These are phyloP conservation scores for Sporothrix curviconia DNA, from an alignment of 2,329 filamentous ascomycete species.

Conservation along the genomic window DNA sequence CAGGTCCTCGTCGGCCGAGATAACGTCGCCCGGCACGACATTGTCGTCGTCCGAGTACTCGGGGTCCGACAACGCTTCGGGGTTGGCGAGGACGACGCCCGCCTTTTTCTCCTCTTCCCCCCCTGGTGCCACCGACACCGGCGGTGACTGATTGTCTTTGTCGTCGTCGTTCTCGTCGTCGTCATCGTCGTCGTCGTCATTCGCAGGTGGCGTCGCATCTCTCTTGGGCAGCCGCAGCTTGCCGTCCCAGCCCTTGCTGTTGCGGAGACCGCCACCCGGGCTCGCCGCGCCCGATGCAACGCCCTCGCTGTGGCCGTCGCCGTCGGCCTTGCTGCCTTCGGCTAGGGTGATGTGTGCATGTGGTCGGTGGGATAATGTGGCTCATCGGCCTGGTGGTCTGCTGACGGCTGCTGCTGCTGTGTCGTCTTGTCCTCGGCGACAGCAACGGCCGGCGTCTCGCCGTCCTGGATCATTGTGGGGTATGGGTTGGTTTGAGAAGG, in stretches of 20 bases:
- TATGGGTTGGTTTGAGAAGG: too few relatives aligned
- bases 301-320: slow-evolving; percentile 28
- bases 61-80: slow-evolving; percentile 74
- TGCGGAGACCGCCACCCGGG: slow-evolving; percentile 44
- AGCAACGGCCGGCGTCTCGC: slow-evolving; percentile 2
- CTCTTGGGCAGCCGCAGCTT: slow-evolving; percentile 68
- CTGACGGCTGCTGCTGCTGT: too few relatives aligned
- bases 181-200: neutral
- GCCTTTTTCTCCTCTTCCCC: slow-evolving; percentile 25
- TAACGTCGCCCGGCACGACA: slow-evolving; percentile 63
- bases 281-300: slow-evolving; percentile 42
- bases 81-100: slow-evolving; percentile 59
- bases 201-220: neutral
- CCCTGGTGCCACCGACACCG: too few relatives aligned
- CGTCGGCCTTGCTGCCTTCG: slow-evolving; percentile 8
- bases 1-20: slow-evolving; percentile 71
- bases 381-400: neutral
- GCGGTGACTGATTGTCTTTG: too few relatives aligned
- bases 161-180: neutral
- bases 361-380: neutral
- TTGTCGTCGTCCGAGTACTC: slow-evolving; percentile 73
- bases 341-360: slow-evolving; percentile 13
- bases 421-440: neutral
- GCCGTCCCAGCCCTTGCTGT: slow-evolving; percentile 74
- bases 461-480: slow-evolving; percentile 8